Base-by-base conservation (phyloP, 257 asterid genomes). In the Solanum okadae region DNA sequence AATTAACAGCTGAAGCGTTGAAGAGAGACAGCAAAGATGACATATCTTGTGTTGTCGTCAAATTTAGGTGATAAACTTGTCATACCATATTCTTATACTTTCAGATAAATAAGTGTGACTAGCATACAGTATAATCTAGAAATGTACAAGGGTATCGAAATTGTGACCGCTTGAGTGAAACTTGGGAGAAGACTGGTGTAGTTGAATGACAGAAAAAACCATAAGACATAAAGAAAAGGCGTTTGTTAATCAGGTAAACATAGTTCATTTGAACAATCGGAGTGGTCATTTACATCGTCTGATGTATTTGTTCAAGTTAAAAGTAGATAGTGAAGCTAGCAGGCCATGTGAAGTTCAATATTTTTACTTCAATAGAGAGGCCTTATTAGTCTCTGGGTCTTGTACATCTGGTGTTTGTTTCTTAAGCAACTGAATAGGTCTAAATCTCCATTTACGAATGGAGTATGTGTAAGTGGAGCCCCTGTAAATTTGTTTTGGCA, bases 1-100 rank as follows among this genome's bases (percentile, higher is more conserved):
- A 87, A 18, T 63, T 92, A 52, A 84, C 73, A 25, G 86, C 75
- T 34, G 93, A 89, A 87, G 92, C 93, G 9, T 56, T 92, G 89
- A 92, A 89, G 85, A 86, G 89, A 68, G 90, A 89, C 73, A 92
- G 93, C 71, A 92, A 92, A 88, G 93, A 92, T 84, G 93, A 92
- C n/a, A 92, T 92, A 49, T 92, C 93, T 85, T 90, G 91, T 35
- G 42, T 92, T 16, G 92, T 92, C 46, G 86, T 92, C 34, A 86
- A 90, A 31, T 76, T 92, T 75, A 78, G 88, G 87, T 87, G 84
- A 87, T 84, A 83, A 84, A 85, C 86, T 35, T 46, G 38, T 34
- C 37, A 13, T 37, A 29, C 82, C 89, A 81, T 27, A n/a, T 16
- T 40, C 40, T 27, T 44, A 44, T 29, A 86, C 72, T 15, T 37